Evolutionary conservation across 805 yeast genomes (phyloP), one percentile per base, ranked within the genome.

Genomic region (Saccharomycopsis olivae): DNA sequence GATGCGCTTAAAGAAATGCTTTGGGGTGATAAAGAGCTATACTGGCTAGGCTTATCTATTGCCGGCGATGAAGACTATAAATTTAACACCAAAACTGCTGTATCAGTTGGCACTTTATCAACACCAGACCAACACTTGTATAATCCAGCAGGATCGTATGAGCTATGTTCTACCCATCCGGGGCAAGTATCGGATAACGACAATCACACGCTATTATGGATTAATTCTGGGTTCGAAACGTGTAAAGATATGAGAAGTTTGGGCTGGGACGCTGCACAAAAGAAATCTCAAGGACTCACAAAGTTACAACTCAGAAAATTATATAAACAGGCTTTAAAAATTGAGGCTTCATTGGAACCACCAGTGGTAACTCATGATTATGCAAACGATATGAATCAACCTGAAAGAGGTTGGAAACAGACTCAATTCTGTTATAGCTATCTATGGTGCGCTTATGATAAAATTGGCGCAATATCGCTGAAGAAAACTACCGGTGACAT

Each of bases 11-110:
- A 61, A 1, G 61, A 68, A 0, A 69, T 75, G 18, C 65, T 75
- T 14, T 78, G 79, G 68, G 86, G 86, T 25, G 87, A 79, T 47
- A 79, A 79, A 49, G 88, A 79, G 52, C 64, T 76, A 51, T 73
- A 77, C 48, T 79, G 88, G 87, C 54, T 79, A 19, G 81, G 80
- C 0, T 66, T 75, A 50, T 64, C 69, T 29, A 59, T 69, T 29
- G 62, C 69, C 31, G 79, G 85, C 6, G 75, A 75, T 49, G 74
- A 71, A 47, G 55, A 59, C 21, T 75, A 74, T 49, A 56, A 54
- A 25, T 66, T 77, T 51, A 77, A 76, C 52, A 47, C 56, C 11
- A 54, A 64, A 47, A 64, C 69, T 16, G 80, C 78, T 2, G 80
- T 75, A 9, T 65, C 78, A 15, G 68, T 74, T 4, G 85, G 83